A percentile compares a stretch with the other conserved stretches of the same genome.
Evolutionary conservation across 192 early-diverging fungal genomes (phyloP).

Genomic region (Coemansia sp.): DNA sequence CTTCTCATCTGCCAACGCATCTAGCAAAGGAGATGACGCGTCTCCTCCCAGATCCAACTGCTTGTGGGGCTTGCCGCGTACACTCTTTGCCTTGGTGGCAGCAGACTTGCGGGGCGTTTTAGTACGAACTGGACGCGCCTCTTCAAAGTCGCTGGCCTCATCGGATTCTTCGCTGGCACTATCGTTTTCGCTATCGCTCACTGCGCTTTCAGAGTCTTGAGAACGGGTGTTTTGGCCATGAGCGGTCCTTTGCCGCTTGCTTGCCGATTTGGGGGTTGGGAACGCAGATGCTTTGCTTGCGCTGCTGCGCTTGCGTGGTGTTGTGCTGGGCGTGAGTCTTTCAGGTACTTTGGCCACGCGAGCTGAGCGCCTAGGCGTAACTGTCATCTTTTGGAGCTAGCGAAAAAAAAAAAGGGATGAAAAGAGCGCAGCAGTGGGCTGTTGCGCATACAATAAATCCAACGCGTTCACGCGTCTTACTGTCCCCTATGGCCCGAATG

Average conservation of each 20-base stretch:
- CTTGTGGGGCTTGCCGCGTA: conserved; percentile 1
- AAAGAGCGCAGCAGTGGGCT: background rate
- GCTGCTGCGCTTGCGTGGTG: conserved; percentile 39
- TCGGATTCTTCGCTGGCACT: background rate
- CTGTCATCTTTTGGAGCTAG: conserved; percentile 8
- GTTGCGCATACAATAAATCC: background rate
- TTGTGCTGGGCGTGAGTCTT: conserved; percentile 25
- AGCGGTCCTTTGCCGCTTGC: conserved; percentile 26
- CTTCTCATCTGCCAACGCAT: conserved; percentile 52
- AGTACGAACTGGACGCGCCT: conserved; percentile 5
- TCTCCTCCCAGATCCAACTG: background rate
- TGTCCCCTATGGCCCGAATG: conserved; percentile 7
- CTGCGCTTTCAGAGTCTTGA: conserved; percentile 1
- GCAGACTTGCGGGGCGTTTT: conserved; percentile 18
- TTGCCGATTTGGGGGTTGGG: conserved; percentile 11
- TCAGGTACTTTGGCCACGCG: conserved; percentile 38
- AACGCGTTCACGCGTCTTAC: conserved; percentile 12
- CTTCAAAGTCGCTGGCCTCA: conserved; percentile 31
- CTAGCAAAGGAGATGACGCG: conserved; percentile 27
- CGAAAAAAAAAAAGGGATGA: background rate
- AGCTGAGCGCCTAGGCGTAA: conserved; percentile 38
- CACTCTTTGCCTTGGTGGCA: background rate
- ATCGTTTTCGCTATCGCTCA: background rate
- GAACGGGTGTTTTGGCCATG: background rate
- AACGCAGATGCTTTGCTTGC: conserved; percentile 18